phyloP scores from a whole-genome alignment of 139 green algal species.

The Tetradesmus obliquus region DNA sequence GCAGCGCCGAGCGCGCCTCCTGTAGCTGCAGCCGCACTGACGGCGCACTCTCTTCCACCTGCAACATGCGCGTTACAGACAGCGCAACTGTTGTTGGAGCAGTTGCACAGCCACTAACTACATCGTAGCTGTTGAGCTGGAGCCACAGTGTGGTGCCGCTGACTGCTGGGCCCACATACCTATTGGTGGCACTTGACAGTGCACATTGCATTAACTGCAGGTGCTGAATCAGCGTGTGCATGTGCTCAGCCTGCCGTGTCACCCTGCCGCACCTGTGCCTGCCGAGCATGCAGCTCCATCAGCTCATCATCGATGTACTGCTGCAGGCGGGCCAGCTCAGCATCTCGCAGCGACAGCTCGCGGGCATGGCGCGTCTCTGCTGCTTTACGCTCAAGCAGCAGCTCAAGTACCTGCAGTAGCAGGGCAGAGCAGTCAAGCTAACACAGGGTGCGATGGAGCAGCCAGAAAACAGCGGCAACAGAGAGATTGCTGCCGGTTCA shows the following conservation, averaged over 20 bases:
- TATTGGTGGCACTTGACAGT: no score
- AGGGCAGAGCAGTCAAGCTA: neutral
- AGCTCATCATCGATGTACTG: conserved; percentile 33
- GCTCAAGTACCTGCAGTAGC: conserved; percentile 33
- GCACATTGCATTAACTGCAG: no score
- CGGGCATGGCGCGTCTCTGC: conserved; percentile 21
- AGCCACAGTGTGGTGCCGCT: neutral
- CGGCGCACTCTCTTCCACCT: conserved; percentile 34
- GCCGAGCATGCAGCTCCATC: conserved; percentile 17
- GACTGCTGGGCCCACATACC: neutral
- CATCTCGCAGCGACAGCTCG: conserved; percentile 25
- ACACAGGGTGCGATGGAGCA: no score
- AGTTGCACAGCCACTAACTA: neutral
- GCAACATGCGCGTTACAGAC: neutral
- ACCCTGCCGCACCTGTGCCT: conserved; percentile 15
- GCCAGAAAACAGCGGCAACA: no score
- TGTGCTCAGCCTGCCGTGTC: neutral
- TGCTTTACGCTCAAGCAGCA: conserved; percentile 38
- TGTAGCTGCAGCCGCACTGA: conserved; percentile 17
- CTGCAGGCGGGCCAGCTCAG: conserved; percentile 20
- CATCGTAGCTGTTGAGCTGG: neutral
- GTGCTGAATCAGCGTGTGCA: neutral
- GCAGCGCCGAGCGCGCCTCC: conserved; percentile 33
- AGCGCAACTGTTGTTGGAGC: neutral
- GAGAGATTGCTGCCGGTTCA: no score